Percentiles rank a stretch among this genome's conserved stretches.
phyloP scores from a whole-genome alignment of 352 stramenopile species.

The Peronospora destructor region DNA sequence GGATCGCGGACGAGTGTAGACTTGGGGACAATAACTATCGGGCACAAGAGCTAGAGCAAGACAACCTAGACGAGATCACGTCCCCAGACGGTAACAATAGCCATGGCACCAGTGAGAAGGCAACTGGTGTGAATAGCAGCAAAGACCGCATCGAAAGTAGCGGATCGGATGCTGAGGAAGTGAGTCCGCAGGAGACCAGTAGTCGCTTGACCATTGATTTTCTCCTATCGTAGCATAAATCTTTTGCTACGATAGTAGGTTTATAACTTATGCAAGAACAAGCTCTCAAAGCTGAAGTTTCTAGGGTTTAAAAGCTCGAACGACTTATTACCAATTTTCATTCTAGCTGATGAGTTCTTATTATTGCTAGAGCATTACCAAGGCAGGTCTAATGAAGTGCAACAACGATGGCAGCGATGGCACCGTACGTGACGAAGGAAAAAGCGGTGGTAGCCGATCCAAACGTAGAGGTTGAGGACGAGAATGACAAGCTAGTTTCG shows the following conservation, averaged over 20 bases:
- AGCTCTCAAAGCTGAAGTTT: not conserved
- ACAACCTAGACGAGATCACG: conserved; percentile 7
- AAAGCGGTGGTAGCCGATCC: not conserved
- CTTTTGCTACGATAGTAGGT: no score
- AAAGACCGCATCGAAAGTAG: conserved; percentile 2
- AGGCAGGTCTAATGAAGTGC: not conserved
- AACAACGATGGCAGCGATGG: conserved; percentile 16
- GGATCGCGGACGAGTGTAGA: conserved; percentile 38
- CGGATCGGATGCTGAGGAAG: conserved; percentile 7
- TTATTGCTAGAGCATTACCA: conserved; percentile 2
- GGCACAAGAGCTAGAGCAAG: conserved; percentile 10
- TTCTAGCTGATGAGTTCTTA: conserved; percentile 7
- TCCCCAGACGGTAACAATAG: conserved; percentile 4
- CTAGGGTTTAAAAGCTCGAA: not conserved
- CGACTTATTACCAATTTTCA: conserved; percentile 14
- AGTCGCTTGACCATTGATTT: conserved; percentile 27
- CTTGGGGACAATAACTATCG: conserved; percentile 19
- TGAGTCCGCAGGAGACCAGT: conserved; percentile 1
- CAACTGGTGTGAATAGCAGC: conserved; percentile 5
- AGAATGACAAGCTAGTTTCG: conserved; percentile 7
- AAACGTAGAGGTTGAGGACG: conserved; percentile 6
- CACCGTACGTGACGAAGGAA: conserved; percentile 5
- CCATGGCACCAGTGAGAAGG: conserved; percentile 3
- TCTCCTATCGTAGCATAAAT: conserved; percentile 20
- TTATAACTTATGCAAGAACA: not conserved